Conservation (phyloP, 2,329 filamentous ascomycete genomes). For the Tricladium varicosporioides region DNA sequence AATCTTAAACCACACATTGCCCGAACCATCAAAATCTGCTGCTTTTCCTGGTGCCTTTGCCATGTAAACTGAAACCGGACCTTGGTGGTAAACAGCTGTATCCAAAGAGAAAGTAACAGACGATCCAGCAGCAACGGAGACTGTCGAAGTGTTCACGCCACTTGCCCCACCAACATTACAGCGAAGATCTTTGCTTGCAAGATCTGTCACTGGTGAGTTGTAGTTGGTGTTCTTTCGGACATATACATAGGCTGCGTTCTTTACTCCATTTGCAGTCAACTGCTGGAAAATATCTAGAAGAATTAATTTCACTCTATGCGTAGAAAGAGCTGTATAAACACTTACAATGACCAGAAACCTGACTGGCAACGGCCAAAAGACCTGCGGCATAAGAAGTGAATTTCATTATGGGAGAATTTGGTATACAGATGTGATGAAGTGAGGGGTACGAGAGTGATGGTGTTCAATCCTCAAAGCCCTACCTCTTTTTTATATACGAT, state of each 20-base stretch:
- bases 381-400: slow-evolving; percentile 10
- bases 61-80: slow-evolving; percentile 31
- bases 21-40: slow-evolving; percentile 31
- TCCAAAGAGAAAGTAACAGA: slow-evolving; percentile 46
- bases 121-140: slow-evolving; percentile 34
- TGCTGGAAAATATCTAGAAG: slow-evolving; percentile 16
- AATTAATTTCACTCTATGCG: not conserved
- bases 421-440: not conserved
- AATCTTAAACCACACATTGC: slow-evolving; percentile 33
- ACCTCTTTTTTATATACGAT: not conserved
- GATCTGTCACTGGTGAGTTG: slow-evolving; percentile 48
- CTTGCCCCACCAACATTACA: slow-evolving; percentile 41
- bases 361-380: slow-evolving; percentile 18
- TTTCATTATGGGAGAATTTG: slow-evolving; percentile 22
- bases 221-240: slow-evolving; percentile 44
- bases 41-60: slow-evolving; percentile 31
- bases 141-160: slow-evolving; percentile 12
- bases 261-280: slow-evolving; percentile 15
- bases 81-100: slow-evolving; percentile 31
- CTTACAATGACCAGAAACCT: slow-evolving; percentile 25
- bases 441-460: not conserved
- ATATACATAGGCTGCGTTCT: slow-evolving; percentile 42
- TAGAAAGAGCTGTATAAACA: too few relatives aligned
- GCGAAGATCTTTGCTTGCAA: slow-evolving; percentile 44
- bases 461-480: not conserved